A percentile compares a stretch with the other conserved stretches of the same genome.
Conservation (phyloP, 345 rosid genomes). For the Eucalyptus shirleyi region DNA sequence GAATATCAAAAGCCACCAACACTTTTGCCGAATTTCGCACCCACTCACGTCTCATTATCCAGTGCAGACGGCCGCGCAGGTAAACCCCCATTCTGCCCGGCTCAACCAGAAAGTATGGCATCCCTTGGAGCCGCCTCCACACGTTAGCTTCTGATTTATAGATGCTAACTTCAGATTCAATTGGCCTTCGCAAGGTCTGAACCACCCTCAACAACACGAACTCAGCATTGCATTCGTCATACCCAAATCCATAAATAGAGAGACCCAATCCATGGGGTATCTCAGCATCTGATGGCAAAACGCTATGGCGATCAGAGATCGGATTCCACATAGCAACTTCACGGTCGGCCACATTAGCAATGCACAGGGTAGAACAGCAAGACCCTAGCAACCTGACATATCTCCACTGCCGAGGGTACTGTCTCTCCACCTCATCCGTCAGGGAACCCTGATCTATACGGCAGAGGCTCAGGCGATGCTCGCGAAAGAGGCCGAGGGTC, state of each 20-base stretch:
- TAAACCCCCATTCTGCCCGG: conserved; percentile 17
- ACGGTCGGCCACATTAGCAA: conserved; percentile 2
- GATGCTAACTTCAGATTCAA: too few species aligned
- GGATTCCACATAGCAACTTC: conserved; percentile 13
- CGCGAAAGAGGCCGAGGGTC: neutral
- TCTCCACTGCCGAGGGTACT: conserved; percentile 2
- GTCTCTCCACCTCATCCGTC: neutral
- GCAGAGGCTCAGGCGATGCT: neutral
- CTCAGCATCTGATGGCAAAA: neutral
- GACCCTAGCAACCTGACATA: conserved; percentile 20
- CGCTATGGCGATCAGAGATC: neutral
- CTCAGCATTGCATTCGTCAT: conserved; percentile 6
- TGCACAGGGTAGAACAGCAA: conserved; percentile 16
- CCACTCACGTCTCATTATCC: conserved; percentile 7
- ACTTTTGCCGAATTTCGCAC: neutral
- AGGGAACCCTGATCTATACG: neutral
- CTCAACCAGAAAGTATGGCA: conserved; percentile 10
- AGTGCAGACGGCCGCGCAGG: conserved; percentile 19
- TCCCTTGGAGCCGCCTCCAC: neutral
- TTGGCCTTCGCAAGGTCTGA: neutral
- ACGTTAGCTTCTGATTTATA: too few species aligned
- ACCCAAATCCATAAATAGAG: conserved; percentile 23
- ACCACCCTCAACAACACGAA: conserved; percentile 19
- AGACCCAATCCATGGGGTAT: neutral
- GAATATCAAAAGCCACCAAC: conserved; percentile 14